Base-by-base conservation (phyloP, 371 early-diverging fungal species). In the Mortierella sp. region DNA sequence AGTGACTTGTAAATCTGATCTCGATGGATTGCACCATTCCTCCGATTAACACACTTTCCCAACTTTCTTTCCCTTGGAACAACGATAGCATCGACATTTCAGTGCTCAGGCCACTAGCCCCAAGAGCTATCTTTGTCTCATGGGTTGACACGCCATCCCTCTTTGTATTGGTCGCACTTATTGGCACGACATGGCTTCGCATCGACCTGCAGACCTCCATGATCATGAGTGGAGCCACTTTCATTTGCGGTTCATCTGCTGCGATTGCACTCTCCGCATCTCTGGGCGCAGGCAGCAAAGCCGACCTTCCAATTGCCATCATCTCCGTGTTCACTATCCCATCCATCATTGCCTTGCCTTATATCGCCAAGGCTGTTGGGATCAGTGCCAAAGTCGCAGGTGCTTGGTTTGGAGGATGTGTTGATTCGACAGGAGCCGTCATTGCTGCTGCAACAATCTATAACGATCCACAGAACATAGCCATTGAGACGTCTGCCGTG, bases 401-500 rank as follows among this genome's bases (percentile, higher is more conserved):
- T 28, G 88, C 88, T 2, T 88, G 88, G 88, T 88, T 88, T 68
- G 88, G 88, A 12, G 88, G 88, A 12, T 86, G 86, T 49, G 81
- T 88, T 3, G 88, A 88, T 52, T 86, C 86, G 0, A 88, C 88
- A 4, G 88, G 88, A 25, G 86, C 87, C n/a, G 88, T 88, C 25
- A 85, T 88, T 80, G 88, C 87, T n/a, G 80, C 88, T 12, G 85
- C 88, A 2, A 84, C 82, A 41, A 88, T 88, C 27, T 88, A 86
- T 64, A 83, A 82, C 27, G 85, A 83, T 43, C n/a, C n/a, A n/a
- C n/a, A n/a, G n/a, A 78, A 82, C 29, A 77, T 77, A 12, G 86
- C 88, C 2, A 78, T 88, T 46, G 79, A 84, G 40, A 86, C 87
- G 0, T 77, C 87, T 3, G 88, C 86, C 50, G 82, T 88, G 10